Percentiles rank a stretch among this genome's conserved stretches.
Conservation (phyloP, 805 yeast genomes). For the Candida wancherniae region DNA sequence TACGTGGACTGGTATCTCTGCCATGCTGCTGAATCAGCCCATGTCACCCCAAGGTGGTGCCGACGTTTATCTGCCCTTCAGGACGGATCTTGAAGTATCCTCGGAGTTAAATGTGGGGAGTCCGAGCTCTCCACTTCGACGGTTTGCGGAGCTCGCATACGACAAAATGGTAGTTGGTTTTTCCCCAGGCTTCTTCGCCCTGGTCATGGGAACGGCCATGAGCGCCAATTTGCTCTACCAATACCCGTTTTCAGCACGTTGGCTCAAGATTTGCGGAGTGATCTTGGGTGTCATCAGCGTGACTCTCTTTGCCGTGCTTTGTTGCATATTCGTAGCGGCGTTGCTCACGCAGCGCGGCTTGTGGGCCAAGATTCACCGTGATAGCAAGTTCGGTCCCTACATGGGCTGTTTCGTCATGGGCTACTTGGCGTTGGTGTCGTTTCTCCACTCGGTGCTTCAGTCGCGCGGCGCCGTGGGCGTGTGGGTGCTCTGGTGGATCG, state of each 20-base stretch:
- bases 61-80: no score
- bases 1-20: no score
- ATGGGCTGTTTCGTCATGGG: slow-evolving; percentile 86
- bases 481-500: slow-evolving; percentile 74
- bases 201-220: slow-evolving; percentile 86
- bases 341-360: slow-evolving; percentile 27
- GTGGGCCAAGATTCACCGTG: slow-evolving; percentile 19
- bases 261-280: slow-evolving; percentile 55
- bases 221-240: slow-evolving; percentile 53
- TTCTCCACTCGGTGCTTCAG: slow-evolving; percentile 44
- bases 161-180: slow-evolving; percentile 21
- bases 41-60: no score
- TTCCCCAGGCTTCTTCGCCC: slow-evolving; percentile 58
- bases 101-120: no score
- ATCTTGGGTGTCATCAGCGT: slow-evolving; percentile 61
- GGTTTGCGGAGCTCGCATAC: no score
- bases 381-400: slow-evolving; percentile 50
- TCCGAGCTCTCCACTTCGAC: no score
- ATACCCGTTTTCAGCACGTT: slow-evolving; percentile 60
- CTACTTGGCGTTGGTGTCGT: slow-evolving; percentile 56
- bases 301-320: slow-evolving; percentile 40
- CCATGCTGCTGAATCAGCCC: no score
- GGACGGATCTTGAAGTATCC: no score
- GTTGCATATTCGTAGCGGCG: slow-evolving; percentile 39
- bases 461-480: slow-evolving; percentile 41